These are phyloP conservation scores for Barbarea vulgaris DNA, from an alignment of 345 rosid genomes.

Conservation along the genomic window DNA sequence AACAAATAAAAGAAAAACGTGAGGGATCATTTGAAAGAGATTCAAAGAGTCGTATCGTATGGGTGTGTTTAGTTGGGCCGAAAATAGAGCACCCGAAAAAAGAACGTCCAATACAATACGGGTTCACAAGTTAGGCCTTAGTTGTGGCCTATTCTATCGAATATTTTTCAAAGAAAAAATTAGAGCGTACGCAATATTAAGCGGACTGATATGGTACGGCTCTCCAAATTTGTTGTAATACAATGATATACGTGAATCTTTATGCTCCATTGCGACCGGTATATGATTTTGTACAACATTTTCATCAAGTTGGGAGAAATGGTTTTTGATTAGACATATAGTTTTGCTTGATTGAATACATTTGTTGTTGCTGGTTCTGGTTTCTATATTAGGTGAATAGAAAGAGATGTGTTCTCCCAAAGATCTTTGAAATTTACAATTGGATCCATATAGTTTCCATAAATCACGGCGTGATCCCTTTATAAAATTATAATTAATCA, in stretches of 20 bases:
- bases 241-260: not conserved
- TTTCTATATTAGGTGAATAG: slow-evolving; percentile 12
- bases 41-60: not conserved
- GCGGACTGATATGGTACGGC: not conserved
- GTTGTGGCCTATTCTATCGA: not conserved
- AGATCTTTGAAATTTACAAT: slow-evolving; percentile 15
- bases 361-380: not conserved
- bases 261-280: not conserved
- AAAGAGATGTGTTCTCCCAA: slow-evolving; percentile 14
- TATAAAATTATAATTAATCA: not conserved
- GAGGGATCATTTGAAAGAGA: not conserved
- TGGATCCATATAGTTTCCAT: not conserved
- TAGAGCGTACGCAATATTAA: not conserved
- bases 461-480: slow-evolving; percentile 35
- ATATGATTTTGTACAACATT: not conserved
- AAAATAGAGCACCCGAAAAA: not conserved
- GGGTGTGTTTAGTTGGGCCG: slow-evolving; percentile 13
- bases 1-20: not conserved
- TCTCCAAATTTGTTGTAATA: not conserved
- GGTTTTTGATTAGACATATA: slow-evolving; percentile 11
- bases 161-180: not conserved
- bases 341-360: not conserved
- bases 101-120: not conserved
- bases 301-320: not conserved
- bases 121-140: not conserved